phyloP scores from a whole-genome alignment of 768 basidiomycete species.

The Boletus sp. region DNA sequence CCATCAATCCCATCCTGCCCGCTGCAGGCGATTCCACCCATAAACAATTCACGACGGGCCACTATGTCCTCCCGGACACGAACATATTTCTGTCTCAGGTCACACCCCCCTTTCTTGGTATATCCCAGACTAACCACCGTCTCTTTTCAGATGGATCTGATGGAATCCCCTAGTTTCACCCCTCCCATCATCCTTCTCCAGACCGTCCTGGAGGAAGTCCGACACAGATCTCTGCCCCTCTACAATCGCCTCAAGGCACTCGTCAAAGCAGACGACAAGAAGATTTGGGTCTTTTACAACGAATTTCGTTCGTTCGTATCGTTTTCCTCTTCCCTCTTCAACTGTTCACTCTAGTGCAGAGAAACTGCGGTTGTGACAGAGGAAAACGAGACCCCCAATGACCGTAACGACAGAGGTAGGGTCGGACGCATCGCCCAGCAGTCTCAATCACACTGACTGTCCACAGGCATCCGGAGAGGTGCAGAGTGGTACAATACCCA shows the following conservation, averaged over 20 bases:
- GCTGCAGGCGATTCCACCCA: conserved; percentile 56
- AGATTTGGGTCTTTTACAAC: conserved; percentile 83
- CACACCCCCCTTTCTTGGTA: neutral
- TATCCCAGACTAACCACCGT: conserved; percentile 1
- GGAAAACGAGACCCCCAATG: conserved; percentile 83
- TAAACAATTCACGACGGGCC: conserved; percentile 56
- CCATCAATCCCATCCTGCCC: conserved; percentile 50
- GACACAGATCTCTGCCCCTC: conserved; percentile 88
- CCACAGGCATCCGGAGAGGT: conserved; percentile 82
- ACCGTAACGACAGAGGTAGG: conserved; percentile 88
- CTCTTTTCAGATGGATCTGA: conserved; percentile 80
- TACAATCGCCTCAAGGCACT: conserved; percentile 90
- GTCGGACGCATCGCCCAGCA: neutral
- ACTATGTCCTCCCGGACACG: conserved; percentile 89
- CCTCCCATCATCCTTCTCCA: conserved; percentile 88
- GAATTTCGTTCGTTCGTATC: conserved; percentile 73
- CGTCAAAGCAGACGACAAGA: conserved; percentile 80
- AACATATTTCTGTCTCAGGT: conserved; percentile 92
- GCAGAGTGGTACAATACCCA: conserved; percentile 85
- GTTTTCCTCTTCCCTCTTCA: neutral
- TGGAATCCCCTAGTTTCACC: conserved; percentile 72
- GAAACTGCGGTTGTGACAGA: conserved; percentile 78
- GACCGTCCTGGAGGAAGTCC: conserved; percentile 94
- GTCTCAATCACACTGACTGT: neutral
- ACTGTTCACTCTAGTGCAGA: conserved; percentile 35